These are phyloP conservation scores for Neckera pumila DNA, from an alignment of 225 moss, liverwort and hornwort genomes.

Conservation along the genomic window DNA sequence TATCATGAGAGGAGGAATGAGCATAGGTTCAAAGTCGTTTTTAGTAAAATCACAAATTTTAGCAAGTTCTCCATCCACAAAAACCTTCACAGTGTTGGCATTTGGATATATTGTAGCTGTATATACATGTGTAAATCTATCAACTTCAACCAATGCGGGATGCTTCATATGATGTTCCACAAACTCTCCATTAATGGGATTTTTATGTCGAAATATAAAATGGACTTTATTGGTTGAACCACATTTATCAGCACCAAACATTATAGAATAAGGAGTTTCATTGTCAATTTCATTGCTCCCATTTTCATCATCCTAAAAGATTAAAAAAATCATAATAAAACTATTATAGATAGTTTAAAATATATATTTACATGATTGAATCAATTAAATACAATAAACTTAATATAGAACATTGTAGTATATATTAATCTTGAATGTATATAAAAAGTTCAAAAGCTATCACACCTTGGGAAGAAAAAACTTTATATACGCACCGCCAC, in stretches of 20 bases:
- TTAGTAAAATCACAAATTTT: not conserved
- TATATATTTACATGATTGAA: not conserved
- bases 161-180: not conserved
- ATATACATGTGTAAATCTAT: not conserved
- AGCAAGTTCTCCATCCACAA: not conserved
- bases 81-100: not conserved
- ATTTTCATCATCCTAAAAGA: not conserved
- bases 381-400: fast-evolving
- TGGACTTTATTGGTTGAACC: not conserved
- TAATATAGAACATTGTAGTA: not conserved
- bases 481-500: not conserved
- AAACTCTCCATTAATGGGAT: not conserved
- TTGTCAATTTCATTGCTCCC: not conserved
- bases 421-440: not conserved
- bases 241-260: not conserved
- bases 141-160: not conserved
- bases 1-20: not conserved
- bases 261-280: not conserved
- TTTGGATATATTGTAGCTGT: not conserved
- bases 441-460: not conserved
- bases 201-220: not conserved
- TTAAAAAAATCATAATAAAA: too few species aligned
- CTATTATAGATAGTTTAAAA: not conserved
- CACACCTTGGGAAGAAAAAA: not conserved
- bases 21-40: not conserved